These are phyloP conservation scores for Lindgomyces ingoldianus DNA, from an alignment of 495 filamentous ascomycete genomes.

Conservation along the genomic window DNA sequence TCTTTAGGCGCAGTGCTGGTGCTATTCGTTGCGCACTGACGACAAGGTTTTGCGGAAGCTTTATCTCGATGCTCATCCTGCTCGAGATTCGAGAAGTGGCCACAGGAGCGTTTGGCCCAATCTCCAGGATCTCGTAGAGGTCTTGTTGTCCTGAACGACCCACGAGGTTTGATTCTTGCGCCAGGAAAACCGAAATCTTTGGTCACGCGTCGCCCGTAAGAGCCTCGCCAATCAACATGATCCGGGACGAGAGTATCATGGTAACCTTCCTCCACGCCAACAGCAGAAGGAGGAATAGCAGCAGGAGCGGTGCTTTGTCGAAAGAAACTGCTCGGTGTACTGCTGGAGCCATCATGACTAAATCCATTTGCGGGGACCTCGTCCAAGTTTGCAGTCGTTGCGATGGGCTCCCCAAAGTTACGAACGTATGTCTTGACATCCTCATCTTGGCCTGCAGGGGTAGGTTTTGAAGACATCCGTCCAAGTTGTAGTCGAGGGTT, in stretches of 20 bases:
- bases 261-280: conserved; percentile 9
- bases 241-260: conserved; percentile 8
- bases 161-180: conserved; percentile 23
- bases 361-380: conserved; percentile 1
- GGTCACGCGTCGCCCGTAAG: conserved; percentile 24
- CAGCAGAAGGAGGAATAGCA: background rate
- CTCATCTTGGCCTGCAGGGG: background rate
- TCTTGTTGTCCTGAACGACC: background rate
- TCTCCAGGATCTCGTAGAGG: conserved; percentile 8
- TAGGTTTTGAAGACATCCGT: background rate
- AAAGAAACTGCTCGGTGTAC: conserved; percentile 7
- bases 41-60: conserved; percentile 12
- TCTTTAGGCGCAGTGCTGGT: background rate
- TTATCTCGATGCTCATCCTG: conserved; percentile 7
- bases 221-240: conserved; percentile 20
- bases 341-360: conserved; percentile 20
- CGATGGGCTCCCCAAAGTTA: conserved; percentile 18
- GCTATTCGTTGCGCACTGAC: background rate
- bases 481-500: background rate
- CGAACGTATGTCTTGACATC: conserved; percentile 10
- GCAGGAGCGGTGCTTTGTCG: background rate
- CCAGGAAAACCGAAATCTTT: conserved; percentile 36
- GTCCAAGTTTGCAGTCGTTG: background rate
- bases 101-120: conserved; percentile 31
- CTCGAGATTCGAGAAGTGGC: conserved; percentile 20